Conservation (phyloP, 306 rosid genomes). For the Dryas drummondii region DNA sequence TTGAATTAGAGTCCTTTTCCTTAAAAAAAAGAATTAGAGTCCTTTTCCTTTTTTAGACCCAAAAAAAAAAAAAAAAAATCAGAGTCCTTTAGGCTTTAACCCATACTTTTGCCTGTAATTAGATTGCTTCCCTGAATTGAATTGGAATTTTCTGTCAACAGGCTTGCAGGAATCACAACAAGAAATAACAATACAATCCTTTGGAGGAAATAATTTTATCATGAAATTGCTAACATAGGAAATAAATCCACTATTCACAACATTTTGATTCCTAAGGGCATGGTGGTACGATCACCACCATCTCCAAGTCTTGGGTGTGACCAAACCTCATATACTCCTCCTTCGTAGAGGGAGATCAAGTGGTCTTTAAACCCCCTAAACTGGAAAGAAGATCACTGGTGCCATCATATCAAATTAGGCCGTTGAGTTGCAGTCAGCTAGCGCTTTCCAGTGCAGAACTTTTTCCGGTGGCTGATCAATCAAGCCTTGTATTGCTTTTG, state of each 20-base stretch:
- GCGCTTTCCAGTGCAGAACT: constrained; percentile 18
- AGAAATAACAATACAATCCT: neutral
- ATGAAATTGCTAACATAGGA: neutral
- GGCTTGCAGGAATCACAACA: neutral
- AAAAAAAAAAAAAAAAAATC: too few species aligned
- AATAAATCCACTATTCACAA: neutral
- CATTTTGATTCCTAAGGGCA: constrained; percentile 1
- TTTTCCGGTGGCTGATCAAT: constrained; percentile 21
- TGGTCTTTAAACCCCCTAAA: neutral
- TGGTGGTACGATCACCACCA: neutral
- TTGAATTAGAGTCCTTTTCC: too few species aligned
- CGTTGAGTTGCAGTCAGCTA: constrained; percentile 17
- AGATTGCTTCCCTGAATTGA: too few species aligned
- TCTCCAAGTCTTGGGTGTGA: neutral
- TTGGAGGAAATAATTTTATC: neutral
- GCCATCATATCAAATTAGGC: constrained; percentile 8
- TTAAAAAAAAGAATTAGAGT: too few species aligned
- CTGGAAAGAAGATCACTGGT: neutral
- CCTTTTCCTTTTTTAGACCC: too few species aligned
- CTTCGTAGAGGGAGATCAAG: neutral
- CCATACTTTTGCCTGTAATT: too few species aligned
- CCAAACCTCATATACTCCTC: neutral
- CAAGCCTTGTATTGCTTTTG: constrained; percentile 35
- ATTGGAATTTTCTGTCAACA: neutral
- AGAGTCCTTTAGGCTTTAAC: too few species aligned